These are phyloP conservation scores for Exophiala oligosperma DNA, from an alignment of 2,329 filamentous ascomycete species.

Conservation along the genomic window DNA sequence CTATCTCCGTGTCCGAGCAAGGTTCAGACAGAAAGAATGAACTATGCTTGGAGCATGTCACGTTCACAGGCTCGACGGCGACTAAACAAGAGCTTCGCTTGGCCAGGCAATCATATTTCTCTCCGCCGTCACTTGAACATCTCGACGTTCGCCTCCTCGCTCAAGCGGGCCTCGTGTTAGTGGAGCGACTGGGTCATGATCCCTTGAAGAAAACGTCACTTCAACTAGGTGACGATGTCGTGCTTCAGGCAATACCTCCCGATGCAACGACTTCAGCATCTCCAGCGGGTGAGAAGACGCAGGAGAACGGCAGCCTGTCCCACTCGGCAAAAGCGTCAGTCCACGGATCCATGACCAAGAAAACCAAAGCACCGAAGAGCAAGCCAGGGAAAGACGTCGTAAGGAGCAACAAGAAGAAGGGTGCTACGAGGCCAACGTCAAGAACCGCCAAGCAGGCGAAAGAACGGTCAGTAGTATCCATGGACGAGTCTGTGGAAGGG, in stretches of 20 bases:
- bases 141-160: slow-evolving; percentile 9
- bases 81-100: slow-evolving; percentile 19
- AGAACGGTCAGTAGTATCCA: not conserved
- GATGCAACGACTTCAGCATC: not conserved
- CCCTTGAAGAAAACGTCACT: not conserved
- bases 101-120: slow-evolving; percentile 7
- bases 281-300: no score
- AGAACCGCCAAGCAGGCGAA: not conserved
- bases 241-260: not conserved
- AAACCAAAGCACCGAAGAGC: no score
- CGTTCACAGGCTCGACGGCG: slow-evolving; percentile 13
- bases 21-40: not conserved
- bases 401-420: no score
- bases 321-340: no score
- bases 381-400: no score
- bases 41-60: slow-evolving; percentile 19
- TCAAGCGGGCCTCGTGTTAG: slow-evolving; percentile 7
- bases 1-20: not conserved
- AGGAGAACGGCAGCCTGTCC: no score
- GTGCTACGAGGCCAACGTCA: no score
- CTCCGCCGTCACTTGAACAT: slow-evolving; percentile 2
- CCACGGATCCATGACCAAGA: no score
- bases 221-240: not conserved
- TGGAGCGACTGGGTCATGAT: slow-evolving; percentile 4
- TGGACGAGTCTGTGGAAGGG: no score